A percentile compares a stretch with the other conserved stretches of the same genome.
These are phyloP conservation scores for Jamesozyma gamospora DNA, from an alignment of 805 yeast species.

Conservation along the genomic window DNA sequence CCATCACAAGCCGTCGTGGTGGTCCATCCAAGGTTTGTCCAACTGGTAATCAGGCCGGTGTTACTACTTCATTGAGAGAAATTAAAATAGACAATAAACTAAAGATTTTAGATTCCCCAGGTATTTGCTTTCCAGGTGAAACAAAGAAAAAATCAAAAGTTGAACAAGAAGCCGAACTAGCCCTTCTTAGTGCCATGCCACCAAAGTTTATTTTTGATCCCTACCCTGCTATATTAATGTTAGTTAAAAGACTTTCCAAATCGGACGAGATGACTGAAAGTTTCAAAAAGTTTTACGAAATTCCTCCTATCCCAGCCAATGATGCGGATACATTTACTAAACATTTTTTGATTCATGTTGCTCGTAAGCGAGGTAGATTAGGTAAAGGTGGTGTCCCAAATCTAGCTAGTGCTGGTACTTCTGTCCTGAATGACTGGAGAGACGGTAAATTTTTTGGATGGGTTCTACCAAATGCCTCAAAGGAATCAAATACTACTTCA, in stretches of 20 bases:
- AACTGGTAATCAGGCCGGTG: conserved; percentile 96
- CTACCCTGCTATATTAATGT: conserved; percentile 62
- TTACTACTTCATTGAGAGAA: conserved; percentile 84
- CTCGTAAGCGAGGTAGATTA: conserved; percentile 84
- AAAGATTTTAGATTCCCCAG: conserved; percentile 89
- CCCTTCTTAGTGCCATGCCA: conserved; percentile 80
- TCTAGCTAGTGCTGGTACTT: conserved; percentile 69
- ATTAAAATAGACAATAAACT: conserved; percentile 86
- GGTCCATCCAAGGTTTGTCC: conserved; percentile 75
- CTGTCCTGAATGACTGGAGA: conserved; percentile 89
- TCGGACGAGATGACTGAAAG: conserved; percentile 68
- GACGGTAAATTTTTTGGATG: conserved; percentile 91
- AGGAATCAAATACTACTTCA: conserved; percentile 21
- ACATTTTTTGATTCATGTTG: conserved; percentile 83
- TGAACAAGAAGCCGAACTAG: conserved; percentile 80
- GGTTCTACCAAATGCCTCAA: conserved; percentile 62
- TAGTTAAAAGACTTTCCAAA: conserved; percentile 67
- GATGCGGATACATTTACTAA: conserved; percentile 72
- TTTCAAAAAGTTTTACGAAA: conserved; percentile 59
- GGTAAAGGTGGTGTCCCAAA: conserved; percentile 92
- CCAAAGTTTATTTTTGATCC: conserved; percentile 82
- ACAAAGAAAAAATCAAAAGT: conserved; percentile 41
- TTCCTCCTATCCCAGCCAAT: conserved; percentile 70
- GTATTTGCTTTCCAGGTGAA: conserved; percentile 85
- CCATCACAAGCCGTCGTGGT: conserved; percentile 67